Conservation (phyloP, 106 monocot species). For the Dioscorea alata region DNA sequence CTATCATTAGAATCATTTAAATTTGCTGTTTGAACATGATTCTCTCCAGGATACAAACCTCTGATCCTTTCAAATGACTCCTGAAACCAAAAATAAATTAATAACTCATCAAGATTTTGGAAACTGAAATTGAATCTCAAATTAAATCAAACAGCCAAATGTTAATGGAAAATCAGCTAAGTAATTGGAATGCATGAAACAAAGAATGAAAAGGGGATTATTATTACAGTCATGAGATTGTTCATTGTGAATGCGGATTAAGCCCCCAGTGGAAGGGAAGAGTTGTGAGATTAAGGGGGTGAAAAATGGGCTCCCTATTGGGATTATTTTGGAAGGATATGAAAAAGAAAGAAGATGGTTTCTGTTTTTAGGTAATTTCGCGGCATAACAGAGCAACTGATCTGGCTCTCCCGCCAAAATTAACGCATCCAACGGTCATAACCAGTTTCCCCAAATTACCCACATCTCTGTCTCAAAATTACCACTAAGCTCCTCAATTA, state of each 20-base stretch:
- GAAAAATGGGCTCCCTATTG: background rate
- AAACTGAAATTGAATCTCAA: background rate
- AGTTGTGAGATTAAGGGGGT: background rate
- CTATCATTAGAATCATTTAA: slow-evolving; percentile 25
- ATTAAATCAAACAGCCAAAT: background rate
- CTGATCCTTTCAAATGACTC: slow-evolving; percentile 64
- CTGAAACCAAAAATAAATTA: slow-evolving; percentile 12
- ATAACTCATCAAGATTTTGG: background rate
- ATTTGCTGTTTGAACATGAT: slow-evolving; percentile 15
- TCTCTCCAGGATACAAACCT: slow-evolving; percentile 45
- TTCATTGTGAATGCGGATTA: slow-evolving; percentile 19
- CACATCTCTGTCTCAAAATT: background rate
- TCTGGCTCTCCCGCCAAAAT: slow-evolving; percentile 8
- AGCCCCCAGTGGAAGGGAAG: background rate
- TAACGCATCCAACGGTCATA: slow-evolving; percentile 9
- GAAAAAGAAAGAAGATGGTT: background rate
- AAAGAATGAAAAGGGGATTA: background rate
- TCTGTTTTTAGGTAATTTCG: background rate
- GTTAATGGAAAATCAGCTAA: background rate
- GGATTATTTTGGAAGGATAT: too few relatives aligned
- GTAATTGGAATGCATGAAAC: background rate
- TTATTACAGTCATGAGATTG: slow-evolving; percentile 31
- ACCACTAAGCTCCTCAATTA: background rate
- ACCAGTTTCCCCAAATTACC: background rate
- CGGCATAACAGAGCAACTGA: background rate